A percentile compares a stretch with the other conserved stretches of the same genome.
Evolutionary conservation across 306 rosid genomes (phyloP).

Genomic region (Sophora flavescens): DNA sequence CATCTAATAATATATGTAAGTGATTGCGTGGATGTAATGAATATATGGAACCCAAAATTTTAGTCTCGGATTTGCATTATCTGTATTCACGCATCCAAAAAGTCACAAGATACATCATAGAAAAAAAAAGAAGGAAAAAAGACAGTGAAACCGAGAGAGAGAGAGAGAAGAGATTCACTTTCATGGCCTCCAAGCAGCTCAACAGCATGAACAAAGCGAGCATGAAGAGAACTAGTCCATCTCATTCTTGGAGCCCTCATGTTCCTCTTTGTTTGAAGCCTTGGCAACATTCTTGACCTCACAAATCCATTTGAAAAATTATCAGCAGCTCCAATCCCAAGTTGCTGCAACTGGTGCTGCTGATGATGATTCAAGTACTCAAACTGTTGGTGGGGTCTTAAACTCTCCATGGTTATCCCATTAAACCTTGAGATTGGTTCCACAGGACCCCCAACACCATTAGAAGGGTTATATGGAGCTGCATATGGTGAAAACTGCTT

Average conservation of each 20-base stretch:
- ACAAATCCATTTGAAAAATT: conserved; percentile 56
- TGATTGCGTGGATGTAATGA: too few relatives aligned
- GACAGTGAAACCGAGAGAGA: not conserved
- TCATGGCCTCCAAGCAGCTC: conserved; percentile 97
- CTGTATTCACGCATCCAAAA: too few relatives aligned
- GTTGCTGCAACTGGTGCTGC: conserved; percentile 34
- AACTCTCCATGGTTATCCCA: conserved; percentile 60
- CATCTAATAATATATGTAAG: too few relatives aligned
- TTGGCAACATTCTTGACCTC: conserved; percentile 65
- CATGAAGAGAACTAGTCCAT: conserved; percentile 93
- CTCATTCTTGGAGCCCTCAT: conserved; percentile 97
- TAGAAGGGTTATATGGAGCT: conserved; percentile 40
- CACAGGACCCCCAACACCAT: conserved; percentile 34
- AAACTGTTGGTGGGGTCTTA: conserved; percentile 50
- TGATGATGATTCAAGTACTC: conserved; percentile 41
- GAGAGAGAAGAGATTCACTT: conserved; percentile 54
- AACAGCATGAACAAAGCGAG: conserved; percentile 91
- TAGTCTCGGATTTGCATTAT: too few relatives aligned
- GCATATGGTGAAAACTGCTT: conserved; percentile 42
- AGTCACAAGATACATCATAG: too few relatives aligned
- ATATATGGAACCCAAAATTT: too few relatives aligned
- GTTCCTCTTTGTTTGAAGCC: conserved; percentile 64
- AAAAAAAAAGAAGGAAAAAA: not conserved
- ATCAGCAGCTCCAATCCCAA: conserved; percentile 54
- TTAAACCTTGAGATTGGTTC: conserved; percentile 57